Percentiles rank a stretch among this genome's conserved stretches.
phyloP scores from a whole-genome alignment of 1,284 basidiomycete genomes.

The Vanrija sp. region DNA sequence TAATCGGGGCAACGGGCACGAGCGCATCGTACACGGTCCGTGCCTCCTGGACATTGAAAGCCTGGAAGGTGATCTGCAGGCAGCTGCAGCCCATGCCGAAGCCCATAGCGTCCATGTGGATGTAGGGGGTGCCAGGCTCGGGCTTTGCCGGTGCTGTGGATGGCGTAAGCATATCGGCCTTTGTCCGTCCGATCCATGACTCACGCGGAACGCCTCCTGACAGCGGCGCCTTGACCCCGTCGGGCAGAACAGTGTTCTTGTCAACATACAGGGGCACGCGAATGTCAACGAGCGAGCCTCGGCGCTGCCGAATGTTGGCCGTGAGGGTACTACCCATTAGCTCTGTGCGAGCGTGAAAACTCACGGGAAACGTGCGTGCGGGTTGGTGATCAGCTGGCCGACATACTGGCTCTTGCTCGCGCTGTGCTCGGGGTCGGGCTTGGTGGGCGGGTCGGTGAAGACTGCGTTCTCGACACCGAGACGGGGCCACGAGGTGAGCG shows the following conservation, averaged over 20 bases:
- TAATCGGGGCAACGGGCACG: conserved; percentile 87
- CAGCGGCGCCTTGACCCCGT: conserved; percentile 19
- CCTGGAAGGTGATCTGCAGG: conserved; percentile 95
- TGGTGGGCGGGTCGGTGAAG: conserved; percentile 87
- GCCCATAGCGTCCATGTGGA: conserved; percentile 99
- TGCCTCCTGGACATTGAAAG: conserved; percentile 87
- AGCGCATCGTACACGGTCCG: conserved; percentile 90
- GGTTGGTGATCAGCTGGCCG: conserved; percentile 93
- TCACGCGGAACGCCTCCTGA: conserved; percentile 24
- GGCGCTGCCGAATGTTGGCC: conserved; percentile 84
- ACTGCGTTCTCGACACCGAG: conserved; percentile 74
- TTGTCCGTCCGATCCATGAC: conserved; percentile 4
- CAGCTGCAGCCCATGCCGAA: conserved; percentile 99
- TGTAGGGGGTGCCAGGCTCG: conserved; percentile 57
- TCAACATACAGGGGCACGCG: conserved; percentile 94
- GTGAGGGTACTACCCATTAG: conserved; percentile 55
- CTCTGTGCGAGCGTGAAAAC: conserved; percentile 5
- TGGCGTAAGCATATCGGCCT: too few relatives aligned
- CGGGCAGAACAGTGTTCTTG: conserved; percentile 58
- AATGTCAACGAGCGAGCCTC: conserved; percentile 91
- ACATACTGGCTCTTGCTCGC: conserved; percentile 78
- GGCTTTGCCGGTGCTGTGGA: conserved; percentile 44
- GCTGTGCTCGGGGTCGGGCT: conserved; percentile 73
- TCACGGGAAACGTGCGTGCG: conserved; percentile 93
- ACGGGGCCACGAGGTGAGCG: conserved; percentile 92